Percentiles rank a stretch among this genome's conserved stretches.
Evolutionary conservation across 148 eudicot genomes (phyloP).

Genomic region (Amaranthus cruentus): DNA sequence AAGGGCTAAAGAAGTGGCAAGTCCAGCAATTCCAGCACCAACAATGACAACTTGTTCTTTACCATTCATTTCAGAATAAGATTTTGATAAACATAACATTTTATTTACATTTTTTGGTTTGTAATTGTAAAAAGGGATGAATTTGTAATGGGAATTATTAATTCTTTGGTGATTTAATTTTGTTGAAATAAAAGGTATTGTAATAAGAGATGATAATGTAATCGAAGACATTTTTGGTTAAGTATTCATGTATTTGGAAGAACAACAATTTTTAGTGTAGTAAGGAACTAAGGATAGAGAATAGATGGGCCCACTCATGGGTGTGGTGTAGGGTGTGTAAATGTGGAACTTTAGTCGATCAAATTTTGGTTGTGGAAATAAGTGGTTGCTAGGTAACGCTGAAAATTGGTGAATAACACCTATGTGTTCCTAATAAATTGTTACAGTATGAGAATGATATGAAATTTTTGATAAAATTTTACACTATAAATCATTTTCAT

Average conservation of each 20-base stretch:
- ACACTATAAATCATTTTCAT: too few species aligned
- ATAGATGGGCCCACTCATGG: too few species aligned
- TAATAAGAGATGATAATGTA: conserved; percentile 12
- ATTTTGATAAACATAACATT: conserved; percentile 13
- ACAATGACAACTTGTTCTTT: conserved; percentile 68
- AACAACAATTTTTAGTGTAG: background rate
- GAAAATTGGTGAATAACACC: too few species aligned
- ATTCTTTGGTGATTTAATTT: conserved; percentile 9
- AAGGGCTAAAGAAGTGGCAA: conserved; percentile 82
- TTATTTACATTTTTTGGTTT: background rate
- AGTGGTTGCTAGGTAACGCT: too few species aligned
- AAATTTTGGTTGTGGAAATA: too few species aligned
- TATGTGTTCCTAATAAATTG: too few species aligned
- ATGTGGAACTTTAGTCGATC: too few species aligned
- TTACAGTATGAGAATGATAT: too few species aligned
- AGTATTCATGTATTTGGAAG: background rate
- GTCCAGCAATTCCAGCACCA: conserved; percentile 95
- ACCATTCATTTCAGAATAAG: conserved; percentile 10
- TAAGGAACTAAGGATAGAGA: conserved; percentile 10
- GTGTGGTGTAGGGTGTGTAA: too few species aligned
- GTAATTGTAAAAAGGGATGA: background rate
- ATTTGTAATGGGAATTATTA: background rate
- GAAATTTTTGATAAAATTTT: too few species aligned
- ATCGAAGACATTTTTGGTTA: conserved; percentile 15
- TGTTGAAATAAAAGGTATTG: background rate